Percentiles rank a stretch among this genome's conserved stretches.
These are phyloP conservation scores for Lactifluus echinatus DNA, from an alignment of 768 basidiomycete species.

Conservation along the genomic window DNA sequence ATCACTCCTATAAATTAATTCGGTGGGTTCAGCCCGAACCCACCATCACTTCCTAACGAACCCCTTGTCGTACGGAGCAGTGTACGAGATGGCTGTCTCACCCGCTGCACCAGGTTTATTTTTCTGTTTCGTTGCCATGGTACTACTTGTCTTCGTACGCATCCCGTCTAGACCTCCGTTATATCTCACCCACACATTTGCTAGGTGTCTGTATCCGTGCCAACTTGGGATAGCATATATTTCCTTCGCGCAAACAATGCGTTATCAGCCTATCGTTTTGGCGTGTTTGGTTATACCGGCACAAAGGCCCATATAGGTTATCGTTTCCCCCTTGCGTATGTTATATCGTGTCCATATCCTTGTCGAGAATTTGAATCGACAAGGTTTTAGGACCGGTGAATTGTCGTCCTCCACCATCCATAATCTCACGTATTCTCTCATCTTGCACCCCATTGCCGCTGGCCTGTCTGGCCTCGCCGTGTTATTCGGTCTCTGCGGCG, in stretches of 20 bases:
- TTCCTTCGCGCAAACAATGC: conserved; percentile 50
- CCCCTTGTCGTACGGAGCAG: background rate
- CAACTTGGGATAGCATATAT: conserved; percentile 63
- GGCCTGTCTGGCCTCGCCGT: conserved; percentile 57
- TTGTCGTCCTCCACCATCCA: conserved; percentile 48
- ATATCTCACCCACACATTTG: background rate
- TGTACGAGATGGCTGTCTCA: conserved; percentile 38
- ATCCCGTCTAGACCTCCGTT: background rate
- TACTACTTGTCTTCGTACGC: conserved; percentile 61
- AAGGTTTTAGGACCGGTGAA: conserved; percentile 30
- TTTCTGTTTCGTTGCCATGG: conserved; percentile 61
- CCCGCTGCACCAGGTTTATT: conserved; percentile 63
- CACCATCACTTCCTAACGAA: background rate
- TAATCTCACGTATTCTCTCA: conserved; percentile 63
- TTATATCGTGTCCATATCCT: conserved; percentile 7
- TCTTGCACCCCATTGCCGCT: conserved; percentile 76
- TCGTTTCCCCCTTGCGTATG: conserved; percentile 41
- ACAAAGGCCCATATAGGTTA: conserved; percentile 52
- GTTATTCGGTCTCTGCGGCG: conserved; percentile 61
- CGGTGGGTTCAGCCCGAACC: background rate
- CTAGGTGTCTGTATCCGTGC: conserved; percentile 62
- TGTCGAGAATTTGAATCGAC: background rate
- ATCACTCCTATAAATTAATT: background rate
- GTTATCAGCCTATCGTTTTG: conserved; percentile 42
- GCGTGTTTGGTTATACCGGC: conserved; percentile 73